Conservation (phyloP, 2,329 filamentous ascomycete species). For the Acrocalymma vagum region DNA sequence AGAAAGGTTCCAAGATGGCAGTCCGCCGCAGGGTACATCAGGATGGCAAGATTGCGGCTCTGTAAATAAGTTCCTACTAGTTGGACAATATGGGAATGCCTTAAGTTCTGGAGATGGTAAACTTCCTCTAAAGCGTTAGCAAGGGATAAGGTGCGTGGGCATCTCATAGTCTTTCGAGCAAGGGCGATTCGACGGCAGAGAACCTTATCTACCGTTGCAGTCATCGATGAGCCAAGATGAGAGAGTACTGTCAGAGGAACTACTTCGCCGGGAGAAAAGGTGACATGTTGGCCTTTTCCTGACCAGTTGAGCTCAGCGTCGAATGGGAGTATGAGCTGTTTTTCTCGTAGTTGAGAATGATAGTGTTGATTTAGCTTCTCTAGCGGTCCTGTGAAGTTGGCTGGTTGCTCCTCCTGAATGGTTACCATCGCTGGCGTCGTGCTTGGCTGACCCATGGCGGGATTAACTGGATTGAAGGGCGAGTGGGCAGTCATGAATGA, state of each 20-base stretch:
- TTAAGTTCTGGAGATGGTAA: constrained; percentile 21
- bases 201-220: constrained; percentile 22
- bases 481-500: neutral
- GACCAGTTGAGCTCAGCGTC: constrained; percentile 30
- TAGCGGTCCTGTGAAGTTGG: neutral
- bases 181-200: constrained; percentile 22
- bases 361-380: neutral
- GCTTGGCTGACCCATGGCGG: too few relatives aligned
- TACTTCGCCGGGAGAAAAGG: constrained; percentile 12
- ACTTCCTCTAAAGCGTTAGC: constrained; percentile 21
- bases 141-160: constrained; percentile 5
- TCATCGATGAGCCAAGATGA: constrained; percentile 12
- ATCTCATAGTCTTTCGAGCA: constrained; percentile 27
- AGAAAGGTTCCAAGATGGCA: constrained; percentile 19
- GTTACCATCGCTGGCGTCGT: too few relatives aligned
- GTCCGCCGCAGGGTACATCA: constrained; percentile 29
- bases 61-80: constrained; percentile 25
- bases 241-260: constrained; percentile 14
- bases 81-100: constrained; percentile 24
- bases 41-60: constrained; percentile 16
- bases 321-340: constrained; percentile 5
- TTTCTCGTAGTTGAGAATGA: neutral
- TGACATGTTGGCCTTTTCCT: constrained; percentile 29
- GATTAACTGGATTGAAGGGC: neutral
- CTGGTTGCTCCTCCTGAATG: constrained; percentile 3